These are phyloP conservation scores for Beauveria asiatica DNA, from an alignment of 2,329 filamentous ascomycete genomes.

Conservation along the genomic window DNA sequence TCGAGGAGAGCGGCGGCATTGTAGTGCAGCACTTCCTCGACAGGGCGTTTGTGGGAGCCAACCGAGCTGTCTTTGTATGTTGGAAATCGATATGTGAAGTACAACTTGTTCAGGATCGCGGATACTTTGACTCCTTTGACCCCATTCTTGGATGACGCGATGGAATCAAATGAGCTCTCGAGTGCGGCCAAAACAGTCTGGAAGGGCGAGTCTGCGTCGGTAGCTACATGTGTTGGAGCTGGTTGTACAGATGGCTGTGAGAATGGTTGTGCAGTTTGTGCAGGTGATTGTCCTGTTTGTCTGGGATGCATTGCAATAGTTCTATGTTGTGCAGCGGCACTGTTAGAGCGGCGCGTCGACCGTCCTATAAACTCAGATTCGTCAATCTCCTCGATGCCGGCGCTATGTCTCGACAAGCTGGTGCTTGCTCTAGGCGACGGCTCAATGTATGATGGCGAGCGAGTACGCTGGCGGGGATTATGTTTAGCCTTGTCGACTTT, in stretches of 20 bases:
- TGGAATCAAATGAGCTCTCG: not conserved
- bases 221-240: not conserved
- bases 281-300: not conserved
- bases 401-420: constrained; percentile 12
- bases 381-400: constrained; percentile 12
- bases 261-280: not conserved
- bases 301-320: not conserved
- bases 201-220: constrained; percentile 4
- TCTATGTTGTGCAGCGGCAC: not conserved
- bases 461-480: constrained; percentile 16
- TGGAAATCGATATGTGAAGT: constrained; percentile 25
- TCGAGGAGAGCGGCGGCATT: constrained; percentile 33
- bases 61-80: constrained; percentile 16
- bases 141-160: constrained; percentile 14
- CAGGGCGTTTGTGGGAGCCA: constrained; percentile 32
- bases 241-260: not conserved
- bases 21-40: constrained; percentile 35
- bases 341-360: not conserved
- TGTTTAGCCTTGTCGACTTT: constrained; percentile 16
- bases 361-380: not conserved
- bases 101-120: constrained; percentile 22
- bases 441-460: constrained; percentile 2
- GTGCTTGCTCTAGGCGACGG: not conserved
- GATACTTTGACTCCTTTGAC: constrained; percentile 13
- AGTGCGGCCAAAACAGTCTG: not conserved